phyloP scores from a whole-genome alignment of 352 stramenopile species.

The Phytophthora colocasiae region DNA sequence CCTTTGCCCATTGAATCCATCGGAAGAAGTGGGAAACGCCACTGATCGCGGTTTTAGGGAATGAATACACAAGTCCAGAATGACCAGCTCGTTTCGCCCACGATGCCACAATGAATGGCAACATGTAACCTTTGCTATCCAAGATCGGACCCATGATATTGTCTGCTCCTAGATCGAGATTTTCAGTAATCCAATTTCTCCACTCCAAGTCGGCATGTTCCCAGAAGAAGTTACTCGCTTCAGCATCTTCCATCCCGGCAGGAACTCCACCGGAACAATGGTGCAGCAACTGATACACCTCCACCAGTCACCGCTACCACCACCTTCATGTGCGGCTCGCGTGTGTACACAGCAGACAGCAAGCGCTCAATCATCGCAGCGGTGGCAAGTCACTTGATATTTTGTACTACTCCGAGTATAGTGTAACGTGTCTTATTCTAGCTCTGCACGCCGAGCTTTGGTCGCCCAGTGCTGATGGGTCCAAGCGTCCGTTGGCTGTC shows the following conservation, averaged over 20 bases:
- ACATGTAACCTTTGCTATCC: slow-evolving; percentile 36
- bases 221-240: slow-evolving; percentile 58
- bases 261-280: too few relatives aligned
- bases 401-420: too few relatives aligned
- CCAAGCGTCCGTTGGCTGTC: too few relatives aligned
- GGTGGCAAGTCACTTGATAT: too few relatives aligned
- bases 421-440: too few relatives aligned
- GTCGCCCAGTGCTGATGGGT: too few relatives aligned
- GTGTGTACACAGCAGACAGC: slow-evolving; percentile 62
- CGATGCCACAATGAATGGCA: too few relatives aligned
- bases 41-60: slow-evolving; percentile 26
- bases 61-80: too few relatives aligned
- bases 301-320: slow-evolving; percentile 66
- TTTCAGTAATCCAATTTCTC: slow-evolving; percentile 56
- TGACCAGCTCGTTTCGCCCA: too few relatives aligned
- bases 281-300: slow-evolving; percentile 46
- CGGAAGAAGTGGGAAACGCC: slow-evolving; percentile 72
- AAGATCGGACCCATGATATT: slow-evolving; percentile 63
- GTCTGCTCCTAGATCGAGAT: slow-evolving; percentile 45
- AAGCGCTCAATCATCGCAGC: slow-evolving; percentile 51
- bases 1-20: slow-evolving; percentile 77
- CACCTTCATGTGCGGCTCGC: slow-evolving; percentile 60
- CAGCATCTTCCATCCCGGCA: slow-evolving; percentile 64
- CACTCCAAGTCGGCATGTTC: slow-evolving; percentile 61
- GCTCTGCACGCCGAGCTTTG: too few relatives aligned